phyloP scores from a whole-genome alignment of 2,329 filamentous ascomycete species.

The Ceratocystis colombiana region DNA sequence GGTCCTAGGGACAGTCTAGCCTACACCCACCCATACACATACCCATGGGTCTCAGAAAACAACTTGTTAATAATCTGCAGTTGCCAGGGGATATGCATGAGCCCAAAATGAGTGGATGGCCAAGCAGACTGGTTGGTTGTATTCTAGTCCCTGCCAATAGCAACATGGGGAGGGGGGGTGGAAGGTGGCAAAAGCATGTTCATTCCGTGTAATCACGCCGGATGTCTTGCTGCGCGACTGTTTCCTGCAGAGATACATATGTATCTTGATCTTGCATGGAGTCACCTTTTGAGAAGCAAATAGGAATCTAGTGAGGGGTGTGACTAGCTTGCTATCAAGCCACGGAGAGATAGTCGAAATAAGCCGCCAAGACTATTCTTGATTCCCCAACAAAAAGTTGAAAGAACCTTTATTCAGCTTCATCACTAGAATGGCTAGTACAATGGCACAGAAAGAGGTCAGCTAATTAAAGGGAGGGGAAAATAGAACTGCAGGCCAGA shows the following conservation, averaged over 20 bases:
- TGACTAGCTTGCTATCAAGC: neutral
- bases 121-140: too few relatives aligned
- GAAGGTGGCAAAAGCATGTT: neutral
- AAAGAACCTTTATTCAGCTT: conserved; percentile 21
- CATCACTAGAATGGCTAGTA: neutral
- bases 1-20: neutral
- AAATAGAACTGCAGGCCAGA: neutral
- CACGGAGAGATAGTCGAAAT: conserved; percentile 11
- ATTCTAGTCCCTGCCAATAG: too few relatives aligned
- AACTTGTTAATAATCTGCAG: neutral
- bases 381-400: conserved; percentile 6
- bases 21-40: neutral
- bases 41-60: conserved; percentile 2
- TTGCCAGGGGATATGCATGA: neutral
- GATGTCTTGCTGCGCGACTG: too few relatives aligned
- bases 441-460: neutral
- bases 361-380: conserved; percentile 1
- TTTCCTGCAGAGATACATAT: too few relatives aligned
- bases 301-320: neutral
- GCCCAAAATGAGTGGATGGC: too few relatives aligned
- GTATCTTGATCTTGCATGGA: too few relatives aligned
- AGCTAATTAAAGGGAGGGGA: neutral
- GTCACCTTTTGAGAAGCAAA: too few relatives aligned
- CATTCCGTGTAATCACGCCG: too few relatives aligned
- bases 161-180: neutral